phyloP scores from a whole-genome alignment of 768 basidiomycete genomes.

The Coprinopsis marcescibilis region DNA sequence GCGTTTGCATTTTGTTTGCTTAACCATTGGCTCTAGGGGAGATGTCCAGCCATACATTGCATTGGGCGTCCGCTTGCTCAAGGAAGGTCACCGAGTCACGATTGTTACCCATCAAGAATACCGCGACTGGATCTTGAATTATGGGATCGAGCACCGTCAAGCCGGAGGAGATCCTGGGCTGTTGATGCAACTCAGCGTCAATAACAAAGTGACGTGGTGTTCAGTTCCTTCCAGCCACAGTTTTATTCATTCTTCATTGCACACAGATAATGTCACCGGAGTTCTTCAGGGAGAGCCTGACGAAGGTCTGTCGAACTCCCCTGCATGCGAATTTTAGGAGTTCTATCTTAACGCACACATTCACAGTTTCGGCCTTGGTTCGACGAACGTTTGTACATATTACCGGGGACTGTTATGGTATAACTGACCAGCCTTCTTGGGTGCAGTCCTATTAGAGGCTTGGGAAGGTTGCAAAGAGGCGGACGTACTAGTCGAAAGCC shows the following conservation, averaged over 20 bases:
- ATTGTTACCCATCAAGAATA: slow-evolving; percentile 57
- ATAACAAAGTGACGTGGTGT: slow-evolving; percentile 27
- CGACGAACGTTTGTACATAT: slow-evolving; percentile 44
- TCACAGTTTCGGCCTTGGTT: slow-evolving; percentile 58
- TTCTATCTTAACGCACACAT: neutral
- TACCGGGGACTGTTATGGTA: neutral
- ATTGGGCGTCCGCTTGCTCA: neutral
- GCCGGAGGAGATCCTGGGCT: slow-evolving; percentile 68
- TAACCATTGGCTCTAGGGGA: slow-evolving; percentile 63
- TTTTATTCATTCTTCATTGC: slow-evolving; percentile 3
- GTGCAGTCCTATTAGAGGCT: slow-evolving; percentile 49
- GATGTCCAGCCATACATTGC: slow-evolving; percentile 48
- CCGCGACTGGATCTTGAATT: slow-evolving; percentile 50
- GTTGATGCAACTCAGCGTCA: slow-evolving; percentile 56
- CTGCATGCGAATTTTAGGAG: slow-evolving; percentile 4
- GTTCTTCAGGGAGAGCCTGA: slow-evolving; percentile 60
- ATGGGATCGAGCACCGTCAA: slow-evolving; percentile 51
- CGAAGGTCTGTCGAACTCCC: slow-evolving; percentile 44
- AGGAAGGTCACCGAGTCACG: neutral
- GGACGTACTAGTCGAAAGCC: slow-evolving; percentile 60
- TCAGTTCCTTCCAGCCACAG: neutral
- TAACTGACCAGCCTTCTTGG: neutral
- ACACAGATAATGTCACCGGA: slow-evolving; percentile 65
- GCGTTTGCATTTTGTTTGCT: slow-evolving; percentile 50
- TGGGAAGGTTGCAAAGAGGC: slow-evolving; percentile 62